These are phyloP conservation scores for Fusarium tjaetaba DNA, from an alignment of 2,329 filamentous ascomycete genomes.

Conservation along the genomic window DNA sequence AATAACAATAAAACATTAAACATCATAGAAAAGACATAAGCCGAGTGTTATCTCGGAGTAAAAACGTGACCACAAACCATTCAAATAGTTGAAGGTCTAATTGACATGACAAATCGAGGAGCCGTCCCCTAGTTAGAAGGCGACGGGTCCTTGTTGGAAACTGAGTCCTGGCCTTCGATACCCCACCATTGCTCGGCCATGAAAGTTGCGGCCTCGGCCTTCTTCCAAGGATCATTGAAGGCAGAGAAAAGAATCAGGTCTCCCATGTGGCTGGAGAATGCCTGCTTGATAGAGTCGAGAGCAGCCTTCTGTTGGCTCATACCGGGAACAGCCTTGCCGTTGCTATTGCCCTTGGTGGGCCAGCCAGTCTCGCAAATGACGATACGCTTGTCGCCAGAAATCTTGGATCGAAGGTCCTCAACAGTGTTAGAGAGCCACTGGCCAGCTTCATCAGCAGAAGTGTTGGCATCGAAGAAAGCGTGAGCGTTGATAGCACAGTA, in stretches of 20 bases:
- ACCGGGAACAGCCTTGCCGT: slow-evolving; percentile 75
- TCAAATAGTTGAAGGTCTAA: slow-evolving; percentile 8
- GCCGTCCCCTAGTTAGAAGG: slow-evolving; percentile 26
- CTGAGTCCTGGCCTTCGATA: slow-evolving; percentile 49
- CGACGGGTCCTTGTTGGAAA: slow-evolving; percentile 40
- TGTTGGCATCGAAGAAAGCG: slow-evolving; percentile 80
- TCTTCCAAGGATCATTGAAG: slow-evolving; percentile 85
- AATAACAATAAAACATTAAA: background rate
- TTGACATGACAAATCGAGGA: slow-evolving; percentile 13
- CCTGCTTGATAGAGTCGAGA: slow-evolving; percentile 69
- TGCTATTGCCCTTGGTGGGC: slow-evolving; percentile 75
- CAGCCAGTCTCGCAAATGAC: slow-evolving; percentile 87
- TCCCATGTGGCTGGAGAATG: slow-evolving; percentile 61
- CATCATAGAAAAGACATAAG: slow-evolving; percentile 5
- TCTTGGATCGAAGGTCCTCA: slow-evolving; percentile 52
- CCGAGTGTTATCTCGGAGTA: background rate
- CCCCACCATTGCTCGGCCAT: slow-evolving; percentile 84
- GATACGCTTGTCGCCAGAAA: slow-evolving; percentile 65
- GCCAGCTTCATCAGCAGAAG: slow-evolving; percentile 70
- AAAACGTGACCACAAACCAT: slow-evolving; percentile 1
- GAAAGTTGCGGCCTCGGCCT: slow-evolving; percentile 68
- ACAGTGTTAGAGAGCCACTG: slow-evolving; percentile 71
- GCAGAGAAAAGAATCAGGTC: slow-evolving; percentile 79
- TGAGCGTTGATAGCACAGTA: slow-evolving; percentile 86
- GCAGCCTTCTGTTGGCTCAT: slow-evolving; percentile 73